Percentiles rank a stretch among this genome's conserved stretches.
phyloP scores from a whole-genome alignment of 2,329 filamentous ascomycete species.

The Fusarium verticillioides region DNA sequence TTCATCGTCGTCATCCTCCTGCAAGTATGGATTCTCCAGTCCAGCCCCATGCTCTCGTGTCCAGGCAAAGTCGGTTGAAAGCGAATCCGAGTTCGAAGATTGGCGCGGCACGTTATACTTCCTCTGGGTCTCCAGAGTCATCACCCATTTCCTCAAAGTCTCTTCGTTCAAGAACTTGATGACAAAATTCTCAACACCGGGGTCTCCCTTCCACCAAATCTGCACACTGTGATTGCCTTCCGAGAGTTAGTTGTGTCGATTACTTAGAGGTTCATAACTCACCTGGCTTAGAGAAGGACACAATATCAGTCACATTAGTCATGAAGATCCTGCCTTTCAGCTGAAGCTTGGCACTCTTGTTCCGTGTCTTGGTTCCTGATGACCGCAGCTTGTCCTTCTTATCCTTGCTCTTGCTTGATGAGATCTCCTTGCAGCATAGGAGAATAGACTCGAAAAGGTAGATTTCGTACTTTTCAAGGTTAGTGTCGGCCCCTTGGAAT shows the following conservation, averaged over 20 bases:
- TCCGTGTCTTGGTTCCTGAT: constrained; percentile 65
- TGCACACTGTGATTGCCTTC: constrained; percentile 92
- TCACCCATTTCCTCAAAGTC: constrained; percentile 91
- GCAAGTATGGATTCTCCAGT: constrained; percentile 84
- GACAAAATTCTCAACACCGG: constrained; percentile 94
- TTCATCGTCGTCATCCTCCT: constrained; percentile 69
- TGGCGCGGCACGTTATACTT: constrained; percentile 66
- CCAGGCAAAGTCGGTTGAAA: constrained; percentile 82
- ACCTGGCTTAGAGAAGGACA: constrained; percentile 89
- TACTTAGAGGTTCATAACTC: constrained; percentile 47
- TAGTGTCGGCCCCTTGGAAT: constrained; percentile 44
- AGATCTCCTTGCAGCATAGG: constrained; percentile 95
- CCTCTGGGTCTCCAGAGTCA: constrained; percentile 80
- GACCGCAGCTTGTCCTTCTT: constrained; percentile 75
- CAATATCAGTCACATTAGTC: constrained; percentile 97
- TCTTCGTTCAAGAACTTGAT: constrained; percentile 95
- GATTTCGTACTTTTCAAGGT: constrained; percentile 82
- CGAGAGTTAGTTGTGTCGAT: constrained; percentile 43
- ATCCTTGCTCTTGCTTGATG: constrained; percentile 83
- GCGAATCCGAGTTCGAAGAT: constrained; percentile 58
- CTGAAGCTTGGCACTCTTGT: constrained; percentile 84
- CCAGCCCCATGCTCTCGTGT: constrained; percentile 73
- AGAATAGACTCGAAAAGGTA: constrained; percentile 97
- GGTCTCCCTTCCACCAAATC: constrained; percentile 98
- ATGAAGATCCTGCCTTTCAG: constrained; percentile 98